A percentile compares a stretch with the other conserved stretches of the same genome.
Conservation (phyloP, 495 filamentous ascomycete species). For the Sporormia fimetaria region DNA sequence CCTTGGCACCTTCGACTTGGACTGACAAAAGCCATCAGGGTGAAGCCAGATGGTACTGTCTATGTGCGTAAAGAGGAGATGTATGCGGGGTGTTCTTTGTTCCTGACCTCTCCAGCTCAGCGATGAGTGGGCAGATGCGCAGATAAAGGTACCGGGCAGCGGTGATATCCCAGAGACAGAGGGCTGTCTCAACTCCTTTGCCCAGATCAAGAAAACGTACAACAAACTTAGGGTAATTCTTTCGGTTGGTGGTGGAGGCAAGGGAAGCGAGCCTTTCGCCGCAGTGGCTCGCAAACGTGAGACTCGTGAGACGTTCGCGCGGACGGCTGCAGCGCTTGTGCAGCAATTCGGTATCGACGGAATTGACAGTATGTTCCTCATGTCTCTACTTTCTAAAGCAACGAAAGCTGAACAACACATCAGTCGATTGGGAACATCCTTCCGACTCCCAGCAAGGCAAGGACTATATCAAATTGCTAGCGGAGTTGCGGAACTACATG, state of each 20-base stretch:
- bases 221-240: constrained; percentile 68
- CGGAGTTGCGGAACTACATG: constrained; percentile 55
- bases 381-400: background rate
- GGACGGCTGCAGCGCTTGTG: constrained; percentile 57
- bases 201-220: constrained; percentile 60
- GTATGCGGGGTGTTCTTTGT: background rate
- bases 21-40: constrained; percentile 35
- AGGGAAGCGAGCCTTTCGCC: constrained; percentile 68
- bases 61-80: constrained; percentile 44
- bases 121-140: constrained; percentile 74
- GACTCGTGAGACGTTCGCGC: constrained; percentile 58
- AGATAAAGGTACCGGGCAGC: constrained; percentile 67
- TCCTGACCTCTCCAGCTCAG: constrained; percentile 47
- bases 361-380: constrained; percentile 56
- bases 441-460: constrained; percentile 53
- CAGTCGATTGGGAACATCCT: constrained; percentile 91
- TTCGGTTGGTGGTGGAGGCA: constrained; percentile 75
- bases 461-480: constrained; percentile 63
- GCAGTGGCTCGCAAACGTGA: constrained; percentile 52
- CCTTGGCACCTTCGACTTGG: constrained; percentile 1
- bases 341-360: constrained; percentile 71
- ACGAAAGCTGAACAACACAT: background rate
- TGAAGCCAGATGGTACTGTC: constrained; percentile 67
- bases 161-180: constrained; percentile 30
- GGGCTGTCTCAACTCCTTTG: constrained; percentile 69